Evolutionary conservation across 306 rosid genomes (phyloP).

Genomic region (Citrullus amarus): DNA sequence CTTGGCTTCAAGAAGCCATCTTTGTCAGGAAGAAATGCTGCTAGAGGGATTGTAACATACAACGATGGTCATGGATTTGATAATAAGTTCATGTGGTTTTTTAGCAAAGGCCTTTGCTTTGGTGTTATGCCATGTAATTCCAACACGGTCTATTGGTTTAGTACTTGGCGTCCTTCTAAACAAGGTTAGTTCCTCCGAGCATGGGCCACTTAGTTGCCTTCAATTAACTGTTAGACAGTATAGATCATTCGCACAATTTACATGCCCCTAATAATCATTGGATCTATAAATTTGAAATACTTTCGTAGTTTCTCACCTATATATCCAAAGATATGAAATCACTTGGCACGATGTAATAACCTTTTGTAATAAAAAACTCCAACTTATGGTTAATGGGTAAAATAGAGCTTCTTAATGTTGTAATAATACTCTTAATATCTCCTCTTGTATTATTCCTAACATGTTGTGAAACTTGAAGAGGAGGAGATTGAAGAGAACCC

Average conservation of each 20-base stretch:
- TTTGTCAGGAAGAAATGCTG: slow-evolving; percentile 16
- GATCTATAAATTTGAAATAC: neutral
- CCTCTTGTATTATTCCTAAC: neutral
- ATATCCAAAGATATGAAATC: neutral
- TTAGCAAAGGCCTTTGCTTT: slow-evolving; percentile 16
- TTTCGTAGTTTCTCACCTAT: neutral
- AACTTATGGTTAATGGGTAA: neutral
- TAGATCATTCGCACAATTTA: neutral
- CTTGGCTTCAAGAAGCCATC: slow-evolving; percentile 1
- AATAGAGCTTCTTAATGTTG: neutral
- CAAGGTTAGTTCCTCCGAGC: neutral
- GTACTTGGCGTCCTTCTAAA: slow-evolving; percentile 16
- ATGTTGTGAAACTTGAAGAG: neutral
- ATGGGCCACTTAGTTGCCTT: neutral
- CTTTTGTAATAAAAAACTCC: neutral
- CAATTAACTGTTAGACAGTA: neutral
- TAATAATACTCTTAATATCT: neutral
- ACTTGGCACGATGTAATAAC: accelerated
- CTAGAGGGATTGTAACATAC: slow-evolving; percentile 2
- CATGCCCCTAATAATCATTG: neutral
- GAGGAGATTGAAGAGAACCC: slow-evolving; percentile 5
- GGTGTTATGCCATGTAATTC: slow-evolving; percentile 20
- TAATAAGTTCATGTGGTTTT: slow-evolving; percentile 8
- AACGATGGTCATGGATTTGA: slow-evolving; percentile 11
- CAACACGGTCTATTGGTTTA: slow-evolving; percentile 15